These are phyloP conservation scores for Ustilago bromivora DNA, from an alignment of 1,284 basidiomycete genomes.

Conservation along the genomic window DNA sequence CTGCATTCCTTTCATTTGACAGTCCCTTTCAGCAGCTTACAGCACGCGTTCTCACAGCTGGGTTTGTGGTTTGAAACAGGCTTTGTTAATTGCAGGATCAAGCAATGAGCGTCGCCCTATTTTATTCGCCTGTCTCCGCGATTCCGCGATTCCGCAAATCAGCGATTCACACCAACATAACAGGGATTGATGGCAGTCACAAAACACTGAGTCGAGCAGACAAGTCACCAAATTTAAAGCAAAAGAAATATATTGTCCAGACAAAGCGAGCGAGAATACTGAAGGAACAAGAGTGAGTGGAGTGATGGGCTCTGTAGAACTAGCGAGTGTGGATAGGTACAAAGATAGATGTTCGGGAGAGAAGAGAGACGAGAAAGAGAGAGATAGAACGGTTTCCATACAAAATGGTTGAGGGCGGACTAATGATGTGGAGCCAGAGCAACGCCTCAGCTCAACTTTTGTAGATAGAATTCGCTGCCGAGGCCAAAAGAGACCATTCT, in stretches of 20 bases:
- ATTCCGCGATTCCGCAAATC: background rate
- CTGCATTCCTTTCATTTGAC: background rate
- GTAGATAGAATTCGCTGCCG: background rate
- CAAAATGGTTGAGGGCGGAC: background rate
- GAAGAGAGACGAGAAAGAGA: constrained; percentile 2
- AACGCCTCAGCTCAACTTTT: constrained; percentile 9
- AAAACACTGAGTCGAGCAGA: background rate
- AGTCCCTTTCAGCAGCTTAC: background rate
- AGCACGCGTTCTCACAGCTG: no score
- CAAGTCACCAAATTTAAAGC: background rate
- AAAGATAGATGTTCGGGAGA: background rate
- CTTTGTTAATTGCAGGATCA: background rate
- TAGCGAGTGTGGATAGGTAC: constrained; percentile 8
- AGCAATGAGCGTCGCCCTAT: background rate
- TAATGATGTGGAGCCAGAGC: constrained; percentile 2
- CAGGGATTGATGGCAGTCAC: background rate
- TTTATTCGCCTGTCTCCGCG: background rate
- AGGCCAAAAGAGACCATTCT: background rate
- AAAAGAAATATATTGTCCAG: constrained; percentile 20
- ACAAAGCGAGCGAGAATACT: constrained; percentile 15
- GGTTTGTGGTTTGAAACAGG: background rate
- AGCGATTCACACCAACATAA: background rate
- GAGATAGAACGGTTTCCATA: background rate
- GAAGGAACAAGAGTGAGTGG: background rate
- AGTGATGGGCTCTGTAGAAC: background rate